These are phyloP conservation scores for Sporodiniella umbellata DNA, from an alignment of 371 early-diverging fungal genomes.

Conservation along the genomic window DNA sequence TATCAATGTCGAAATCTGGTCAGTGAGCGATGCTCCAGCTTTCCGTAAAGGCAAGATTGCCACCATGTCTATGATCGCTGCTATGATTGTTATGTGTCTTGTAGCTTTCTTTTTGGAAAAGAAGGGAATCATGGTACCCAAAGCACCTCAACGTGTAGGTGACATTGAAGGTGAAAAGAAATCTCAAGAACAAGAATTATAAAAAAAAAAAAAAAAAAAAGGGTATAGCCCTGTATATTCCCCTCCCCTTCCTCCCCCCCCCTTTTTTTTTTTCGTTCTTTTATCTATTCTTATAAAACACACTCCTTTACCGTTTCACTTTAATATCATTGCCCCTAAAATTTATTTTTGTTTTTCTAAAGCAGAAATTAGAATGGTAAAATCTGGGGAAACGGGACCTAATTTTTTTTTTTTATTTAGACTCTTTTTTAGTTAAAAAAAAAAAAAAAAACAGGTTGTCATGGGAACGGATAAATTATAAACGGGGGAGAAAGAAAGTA, in stretches of 20 bases:
- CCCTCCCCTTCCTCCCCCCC: neutral
- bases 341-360: neutral
- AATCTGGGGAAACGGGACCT: too few relatives aligned
- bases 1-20: slow-evolving; percentile 32
- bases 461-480: too few relatives aligned
- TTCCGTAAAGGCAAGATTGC: slow-evolving; percentile 38
- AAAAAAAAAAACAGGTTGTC: too few relatives aligned
- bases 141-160: slow-evolving; percentile 26
- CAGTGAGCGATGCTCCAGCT: slow-evolving; percentile 20
- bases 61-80: slow-evolving; percentile 30
- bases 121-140: slow-evolving; percentile 29
- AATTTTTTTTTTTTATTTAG: too few relatives aligned
- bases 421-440: too few relatives aligned
- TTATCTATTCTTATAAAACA: too few relatives aligned
- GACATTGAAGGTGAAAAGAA: slow-evolving; percentile 26
- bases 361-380: too few relatives aligned
- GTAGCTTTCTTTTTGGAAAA: slow-evolving; percentile 17
- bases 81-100: slow-evolving; percentile 22
- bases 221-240: neutral
- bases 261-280: neutral
- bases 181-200: slow-evolving; percentile 17
- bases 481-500: too few relatives aligned
- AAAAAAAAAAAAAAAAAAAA: too few relatives aligned
- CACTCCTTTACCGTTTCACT: neutral
- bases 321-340: neutral